phyloP scores from a whole-genome alignment of 192 early-diverging fungal genomes.

The Gonapodya sp. region DNA sequence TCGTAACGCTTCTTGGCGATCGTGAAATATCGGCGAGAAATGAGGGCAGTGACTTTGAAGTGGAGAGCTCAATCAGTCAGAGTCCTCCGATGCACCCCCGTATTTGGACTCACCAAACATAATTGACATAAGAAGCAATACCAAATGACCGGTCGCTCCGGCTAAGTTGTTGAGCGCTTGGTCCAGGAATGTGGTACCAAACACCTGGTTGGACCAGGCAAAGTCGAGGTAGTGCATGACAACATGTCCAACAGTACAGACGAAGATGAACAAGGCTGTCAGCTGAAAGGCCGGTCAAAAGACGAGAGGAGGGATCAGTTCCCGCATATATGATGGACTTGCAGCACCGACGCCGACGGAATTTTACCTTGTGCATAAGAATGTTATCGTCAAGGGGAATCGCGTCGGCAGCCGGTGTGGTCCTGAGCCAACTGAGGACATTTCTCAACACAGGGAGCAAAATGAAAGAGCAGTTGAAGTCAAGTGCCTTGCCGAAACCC shows the following conservation, averaged over 20 bases:
- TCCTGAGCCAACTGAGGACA: conserved; percentile 62
- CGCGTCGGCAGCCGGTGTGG: conserved; percentile 61
- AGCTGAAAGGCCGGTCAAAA: background rate
- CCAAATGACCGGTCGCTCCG: conserved; percentile 19
- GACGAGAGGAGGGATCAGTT: background rate
- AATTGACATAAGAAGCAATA: conserved; percentile 13
- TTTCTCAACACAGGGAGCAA: conserved; percentile 76
- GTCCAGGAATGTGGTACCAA: conserved; percentile 20
- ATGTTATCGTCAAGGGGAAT: conserved; percentile 80
- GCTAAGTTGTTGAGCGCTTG: conserved; percentile 26
- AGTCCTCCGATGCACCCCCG: background rate
- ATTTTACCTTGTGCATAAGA: conserved; percentile 22
- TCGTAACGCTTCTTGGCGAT: background rate
- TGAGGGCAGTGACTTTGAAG: background rate
- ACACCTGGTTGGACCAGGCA: conserved; percentile 36
- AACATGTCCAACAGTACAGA: conserved; percentile 65
- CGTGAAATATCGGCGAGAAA: background rate
- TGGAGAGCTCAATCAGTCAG: background rate
- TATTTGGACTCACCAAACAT: background rate
- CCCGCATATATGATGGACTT: background rate
- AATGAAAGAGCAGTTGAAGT: conserved; percentile 67
- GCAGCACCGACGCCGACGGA: background rate
- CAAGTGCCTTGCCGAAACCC: conserved; percentile 45
- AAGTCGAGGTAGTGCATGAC: conserved; percentile 74
- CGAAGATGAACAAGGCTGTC: conserved; percentile 61